These are phyloP conservation scores for Artomyces pyxidatus DNA, from an alignment of 768 basidiomycete genomes.

Conservation along the genomic window DNA sequence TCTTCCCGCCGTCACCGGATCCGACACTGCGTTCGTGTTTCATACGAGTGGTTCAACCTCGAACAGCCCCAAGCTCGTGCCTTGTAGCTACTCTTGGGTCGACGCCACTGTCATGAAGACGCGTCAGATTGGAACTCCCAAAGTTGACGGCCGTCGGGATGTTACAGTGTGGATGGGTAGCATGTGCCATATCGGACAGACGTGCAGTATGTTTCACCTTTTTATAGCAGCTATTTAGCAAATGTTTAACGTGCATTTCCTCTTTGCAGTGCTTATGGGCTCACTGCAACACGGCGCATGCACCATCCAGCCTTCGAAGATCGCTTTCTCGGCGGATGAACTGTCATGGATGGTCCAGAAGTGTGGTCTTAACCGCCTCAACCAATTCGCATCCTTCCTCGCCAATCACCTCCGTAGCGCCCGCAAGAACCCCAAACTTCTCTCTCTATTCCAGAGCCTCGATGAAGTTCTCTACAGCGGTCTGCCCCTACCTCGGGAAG, in stretches of 20 bases:
- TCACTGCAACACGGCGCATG: conserved; percentile 66
- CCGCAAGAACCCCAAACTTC: conserved; percentile 50
- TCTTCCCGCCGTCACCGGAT: conserved; percentile 26
- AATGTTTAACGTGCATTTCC: conserved; percentile 17
- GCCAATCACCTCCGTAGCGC: conserved; percentile 53
- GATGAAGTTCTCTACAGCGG: conserved; percentile 64
- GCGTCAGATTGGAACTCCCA: conserved; percentile 39
- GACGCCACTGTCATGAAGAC: conserved; percentile 56
- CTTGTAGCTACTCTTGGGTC: conserved; percentile 62
- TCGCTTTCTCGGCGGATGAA: conserved; percentile 60
- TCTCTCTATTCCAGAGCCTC: conserved; percentile 45
- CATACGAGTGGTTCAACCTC: conserved; percentile 80
- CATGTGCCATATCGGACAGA: conserved; percentile 78
- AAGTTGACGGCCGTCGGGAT: conserved; percentile 46
- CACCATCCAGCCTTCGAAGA: conserved; percentile 59
- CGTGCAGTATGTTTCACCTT: conserved; percentile 48
- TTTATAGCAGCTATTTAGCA: conserved; percentile 15
- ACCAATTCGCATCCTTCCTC: conserved; percentile 69
- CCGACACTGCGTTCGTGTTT: conserved; percentile 58
- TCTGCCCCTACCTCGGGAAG: conserved; percentile 53
- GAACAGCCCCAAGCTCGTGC: conserved; percentile 76
- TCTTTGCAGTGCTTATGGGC: conserved; percentile 55
- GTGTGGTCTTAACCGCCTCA: conserved; percentile 64
- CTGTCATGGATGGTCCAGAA: conserved; percentile 61
- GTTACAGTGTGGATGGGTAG: conserved; percentile 74